Percentiles rank a stretch among this genome's conserved stretches.
Conservation (phyloP, 1,284 basidiomycete species). For the Ganoderma meredithae region DNA sequence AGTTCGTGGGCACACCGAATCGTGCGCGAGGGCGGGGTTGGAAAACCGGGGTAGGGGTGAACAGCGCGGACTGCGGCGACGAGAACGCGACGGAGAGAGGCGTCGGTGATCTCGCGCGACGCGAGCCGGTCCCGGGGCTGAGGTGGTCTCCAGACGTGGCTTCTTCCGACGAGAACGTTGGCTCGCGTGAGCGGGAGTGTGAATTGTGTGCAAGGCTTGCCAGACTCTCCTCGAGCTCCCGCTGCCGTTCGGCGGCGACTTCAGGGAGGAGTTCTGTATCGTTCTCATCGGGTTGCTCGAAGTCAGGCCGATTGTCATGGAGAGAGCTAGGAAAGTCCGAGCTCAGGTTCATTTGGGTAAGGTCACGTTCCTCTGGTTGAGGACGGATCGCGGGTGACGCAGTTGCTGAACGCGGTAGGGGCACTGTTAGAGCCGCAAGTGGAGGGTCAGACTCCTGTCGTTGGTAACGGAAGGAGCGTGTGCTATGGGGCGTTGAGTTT, state of each 20-base stretch:
- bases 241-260: slow-evolving; percentile 16
- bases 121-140: slow-evolving; percentile 22
- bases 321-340: slow-evolving; percentile 18
- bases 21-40: slow-evolving; percentile 64
- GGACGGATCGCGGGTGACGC: slow-evolving; percentile 49
- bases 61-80: slow-evolving; percentile 43
- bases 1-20: slow-evolving; percentile 54
- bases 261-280: slow-evolving; percentile 30
- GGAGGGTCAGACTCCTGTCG: slow-evolving; percentile 55
- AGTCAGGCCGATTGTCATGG: not conserved
- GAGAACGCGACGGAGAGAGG: slow-evolving; percentile 53
- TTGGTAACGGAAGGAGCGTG: slow-evolving; percentile 50
- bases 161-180: slow-evolving; percentile 72
- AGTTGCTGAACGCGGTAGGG: slow-evolving; percentile 63
- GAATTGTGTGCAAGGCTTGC: slow-evolving; percentile 13
- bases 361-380: slow-evolving; percentile 36
- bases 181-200: slow-evolving; percentile 47
- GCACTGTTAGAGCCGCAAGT: slow-evolving; percentile 52
- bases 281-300: slow-evolving; percentile 5
- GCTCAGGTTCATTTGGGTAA: slow-evolving; percentile 28
- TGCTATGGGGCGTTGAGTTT: slow-evolving; percentile 71
- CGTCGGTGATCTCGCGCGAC: slow-evolving; percentile 36
- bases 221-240: slow-evolving; percentile 12
- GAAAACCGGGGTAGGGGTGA: slow-evolving; percentile 72
- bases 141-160: slow-evolving; percentile 27